Evolutionary conservation across 768 basidiomycete species (phyloP).

Genomic region (Lyophyllum decastes): DNA sequence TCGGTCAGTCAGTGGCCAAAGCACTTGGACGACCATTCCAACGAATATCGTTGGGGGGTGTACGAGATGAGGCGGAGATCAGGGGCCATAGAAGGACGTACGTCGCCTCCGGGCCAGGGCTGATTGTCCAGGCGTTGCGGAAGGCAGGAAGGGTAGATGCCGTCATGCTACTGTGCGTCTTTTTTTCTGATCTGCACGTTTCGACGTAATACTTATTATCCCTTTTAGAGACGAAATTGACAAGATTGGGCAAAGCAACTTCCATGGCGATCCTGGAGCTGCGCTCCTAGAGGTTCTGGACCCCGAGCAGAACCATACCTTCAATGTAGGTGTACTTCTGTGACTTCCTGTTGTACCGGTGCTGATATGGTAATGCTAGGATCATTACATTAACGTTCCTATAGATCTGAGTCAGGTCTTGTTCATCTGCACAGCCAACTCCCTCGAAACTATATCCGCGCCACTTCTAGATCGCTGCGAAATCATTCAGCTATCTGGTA

Average conservation of each 20-base stretch:
- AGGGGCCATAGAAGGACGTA: slow-evolving; percentile 72
- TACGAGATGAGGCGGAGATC: slow-evolving; percentile 84
- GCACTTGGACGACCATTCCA: slow-evolving; percentile 87
- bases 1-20: slow-evolving; percentile 86
- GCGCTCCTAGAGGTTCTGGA: slow-evolving; percentile 91
- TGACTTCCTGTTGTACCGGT: background rate
- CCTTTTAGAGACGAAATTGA: slow-evolving; percentile 81
- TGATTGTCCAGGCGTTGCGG: slow-evolving; percentile 84
- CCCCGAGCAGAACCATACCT: slow-evolving; percentile 88
- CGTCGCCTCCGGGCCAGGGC: slow-evolving; percentile 84
- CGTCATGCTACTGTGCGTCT: slow-evolving; percentile 66
- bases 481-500: slow-evolving; percentile 77
- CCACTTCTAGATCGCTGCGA: slow-evolving; percentile 92
- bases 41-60: slow-evolving; percentile 89
- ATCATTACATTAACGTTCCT: slow-evolving; percentile 90
- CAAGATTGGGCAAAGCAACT: slow-evolving; percentile 84
- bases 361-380: slow-evolving; percentile 41
- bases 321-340: slow-evolving; percentile 52
- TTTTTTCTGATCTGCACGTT: slow-evolving; percentile 20
- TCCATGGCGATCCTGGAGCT: slow-evolving; percentile 91
- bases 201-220: slow-evolving; percentile 12
- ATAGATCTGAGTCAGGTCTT: slow-evolving; percentile 86
- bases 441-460: slow-evolving; percentile 84
- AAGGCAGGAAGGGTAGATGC: slow-evolving; percentile 82
- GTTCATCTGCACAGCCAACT: slow-evolving; percentile 93